Base-by-base conservation (phyloP, 176 grass and related monocot species). In the Ananas comosus region DNA sequence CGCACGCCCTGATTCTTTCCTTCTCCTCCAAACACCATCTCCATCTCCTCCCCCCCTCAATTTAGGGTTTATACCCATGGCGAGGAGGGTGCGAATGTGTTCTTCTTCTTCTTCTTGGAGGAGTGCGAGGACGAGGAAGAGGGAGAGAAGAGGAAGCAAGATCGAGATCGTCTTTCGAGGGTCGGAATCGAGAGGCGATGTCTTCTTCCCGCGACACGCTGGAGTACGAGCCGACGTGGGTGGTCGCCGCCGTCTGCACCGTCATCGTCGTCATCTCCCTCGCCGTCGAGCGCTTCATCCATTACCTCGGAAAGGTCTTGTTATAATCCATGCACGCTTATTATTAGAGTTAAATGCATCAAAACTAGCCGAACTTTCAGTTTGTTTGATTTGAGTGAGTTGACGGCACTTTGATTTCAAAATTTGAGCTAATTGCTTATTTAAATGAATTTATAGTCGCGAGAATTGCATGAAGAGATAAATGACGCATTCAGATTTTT, bases 231-330 rank as follows among this genome's bases (percentile, higher is more conserved):
- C 33, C 65, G 14, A 67, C 65, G n/a, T 67, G 65, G 65, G 65
- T 67, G 14, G 65, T 67, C 28, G 65, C 65, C 42, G 65, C 13
- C 27, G 65, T 67, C 65, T 67, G 65, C 65, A 47, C 65, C 65
- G 29, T 49, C 16, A 67, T 67, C 29, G 65, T 67, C 28, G 18
- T 48, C 65, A 67, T 67, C 33, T 67, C 65, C 48, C 65, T 67
- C 29, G 28, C 48, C 16, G 65, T 48, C 42, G 65, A 67, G 29
- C 65, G 65, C 1, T 17, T 29, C 65, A 12, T 67, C 10, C 65
- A 67, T 48, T 49, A 67, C 65, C 33, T 67, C 42, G 65, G 65
- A 67, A 19, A 67, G 9, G 9, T 58, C 1, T 14, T 7, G 18
- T 6, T 58, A n/a, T n/a, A 58, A 58, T 58, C 13, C 14, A 19